phyloP scores from a whole-genome alignment of 2,329 filamentous ascomycete genomes.

The Penicillium sumatraense region DNA sequence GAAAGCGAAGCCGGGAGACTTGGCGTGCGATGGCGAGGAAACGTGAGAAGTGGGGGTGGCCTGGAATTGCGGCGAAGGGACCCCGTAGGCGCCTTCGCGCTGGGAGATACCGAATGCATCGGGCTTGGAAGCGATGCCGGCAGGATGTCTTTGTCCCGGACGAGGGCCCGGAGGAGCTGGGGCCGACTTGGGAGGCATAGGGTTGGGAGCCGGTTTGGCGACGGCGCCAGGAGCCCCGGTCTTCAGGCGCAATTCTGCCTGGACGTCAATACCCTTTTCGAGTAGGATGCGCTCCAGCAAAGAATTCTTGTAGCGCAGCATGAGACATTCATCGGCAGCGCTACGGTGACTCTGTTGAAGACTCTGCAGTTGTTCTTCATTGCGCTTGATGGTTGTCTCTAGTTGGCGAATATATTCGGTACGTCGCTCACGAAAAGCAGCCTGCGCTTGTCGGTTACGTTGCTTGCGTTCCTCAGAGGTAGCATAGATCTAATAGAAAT shows the following conservation, averaged over 20 bases:
- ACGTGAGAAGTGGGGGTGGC: slow-evolving; percentile 82
- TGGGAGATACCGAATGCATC: slow-evolving; percentile 54
- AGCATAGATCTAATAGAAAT: slow-evolving; percentile 78
- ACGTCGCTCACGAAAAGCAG: slow-evolving; percentile 92
- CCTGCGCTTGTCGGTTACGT: slow-evolving; percentile 94
- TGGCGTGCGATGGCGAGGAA: slow-evolving; percentile 66
- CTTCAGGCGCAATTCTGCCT: slow-evolving; percentile 92
- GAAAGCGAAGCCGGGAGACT: slow-evolving; percentile 65
- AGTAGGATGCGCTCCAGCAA: slow-evolving; percentile 91
- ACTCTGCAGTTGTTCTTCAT: slow-evolving; percentile 91
- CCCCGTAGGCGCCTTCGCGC: slow-evolving; percentile 45
- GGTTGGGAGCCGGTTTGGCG: slow-evolving; percentile 60
- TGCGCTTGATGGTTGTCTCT: slow-evolving; percentile 94
- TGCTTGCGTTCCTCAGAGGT: slow-evolving; percentile 99
- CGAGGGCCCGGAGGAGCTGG: slow-evolving; percentile 79
- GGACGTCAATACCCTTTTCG: slow-evolving; percentile 98
- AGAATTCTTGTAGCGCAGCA: slow-evolving; percentile 98
- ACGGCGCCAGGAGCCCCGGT: slow-evolving; percentile 77
- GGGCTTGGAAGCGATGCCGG: slow-evolving; percentile 75
- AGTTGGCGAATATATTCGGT: slow-evolving; percentile 99
- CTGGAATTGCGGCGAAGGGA: slow-evolving; percentile 72
- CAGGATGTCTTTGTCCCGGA: slow-evolving; percentile 72
- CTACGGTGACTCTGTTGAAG: slow-evolving; percentile 92
- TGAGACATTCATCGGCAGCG: slow-evolving; percentile 94
- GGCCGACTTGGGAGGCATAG: slow-evolving; percentile 71